Conservation (phyloP, 345 rosid genomes). For the Zanthoxylum bungeanum region DNA sequence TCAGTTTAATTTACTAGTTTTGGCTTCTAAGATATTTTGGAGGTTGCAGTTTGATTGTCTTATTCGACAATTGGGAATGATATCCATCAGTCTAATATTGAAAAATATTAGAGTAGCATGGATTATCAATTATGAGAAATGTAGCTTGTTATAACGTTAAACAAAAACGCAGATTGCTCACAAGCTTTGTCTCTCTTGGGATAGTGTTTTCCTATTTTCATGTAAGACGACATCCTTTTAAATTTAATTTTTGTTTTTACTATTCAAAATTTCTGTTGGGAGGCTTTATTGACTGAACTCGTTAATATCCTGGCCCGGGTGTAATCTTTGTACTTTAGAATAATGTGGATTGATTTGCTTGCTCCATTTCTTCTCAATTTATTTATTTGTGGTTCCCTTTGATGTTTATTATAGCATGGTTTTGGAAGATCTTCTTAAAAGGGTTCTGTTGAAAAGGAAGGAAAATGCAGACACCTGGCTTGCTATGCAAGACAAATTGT, state of each 20-base stretch:
- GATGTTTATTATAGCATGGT: constrained; percentile 46
- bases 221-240: background rate
- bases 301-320: background rate
- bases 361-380: background rate
- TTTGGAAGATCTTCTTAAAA: constrained; percentile 70
- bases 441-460: constrained; percentile 57
- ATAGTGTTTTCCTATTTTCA: background rate
- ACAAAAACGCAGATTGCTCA: background rate
- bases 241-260: background rate
- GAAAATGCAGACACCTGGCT: constrained; percentile 57
- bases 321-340: background rate
- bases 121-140: no score
- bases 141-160: background rate
- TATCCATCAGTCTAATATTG: background rate
- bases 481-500: constrained; percentile 55
- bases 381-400: constrained; percentile 18
- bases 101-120: background rate
- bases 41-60: background rate
- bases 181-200: background rate
- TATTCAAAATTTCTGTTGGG: background rate
- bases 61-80: background rate
- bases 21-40: background rate
- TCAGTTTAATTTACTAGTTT: background rate
- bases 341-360: background rate
- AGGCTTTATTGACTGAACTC: background rate